Conservation (phyloP, 345 rosid species). For the Ceriops zippeliana region DNA sequence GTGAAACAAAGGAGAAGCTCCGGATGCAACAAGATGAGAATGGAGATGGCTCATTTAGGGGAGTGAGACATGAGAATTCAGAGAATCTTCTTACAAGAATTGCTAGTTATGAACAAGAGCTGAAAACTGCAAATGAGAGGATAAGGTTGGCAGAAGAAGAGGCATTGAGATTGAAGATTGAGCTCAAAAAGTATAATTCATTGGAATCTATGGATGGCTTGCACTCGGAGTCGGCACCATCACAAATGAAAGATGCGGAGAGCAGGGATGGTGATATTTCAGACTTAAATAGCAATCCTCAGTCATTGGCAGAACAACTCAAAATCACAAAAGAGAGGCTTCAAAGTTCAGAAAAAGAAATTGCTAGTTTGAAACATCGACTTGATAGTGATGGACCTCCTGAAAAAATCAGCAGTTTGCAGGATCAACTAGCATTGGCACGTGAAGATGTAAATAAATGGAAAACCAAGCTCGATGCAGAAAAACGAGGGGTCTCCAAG, state of each 20-base stretch:
- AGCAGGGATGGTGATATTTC: slow-evolving; percentile 27
- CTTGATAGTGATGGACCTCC: slow-evolving; percentile 8
- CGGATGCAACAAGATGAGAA: slow-evolving; percentile 27
- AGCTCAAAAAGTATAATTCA: slow-evolving; percentile 35
- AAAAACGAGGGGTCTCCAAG: slow-evolving; percentile 40
- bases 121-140: slow-evolving; percentile 40
- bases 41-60: slow-evolving; percentile 25
- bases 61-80: slow-evolving; percentile 29
- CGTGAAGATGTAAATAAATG: slow-evolving; percentile 20
- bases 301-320: slow-evolving; percentile 50
- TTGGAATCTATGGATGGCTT: slow-evolving; percentile 2
- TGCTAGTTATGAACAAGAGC: slow-evolving; percentile 41
- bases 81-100: slow-evolving; percentile 36
- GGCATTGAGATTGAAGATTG: slow-evolving; percentile 41
- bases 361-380: slow-evolving; percentile 33
- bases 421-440: slow-evolving; percentile 29
- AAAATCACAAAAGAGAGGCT: slow-evolving; percentile 51
- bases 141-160: slow-evolving; percentile 59
- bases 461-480: slow-evolving; percentile 31
- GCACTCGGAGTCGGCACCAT: neutral
- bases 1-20: slow-evolving; percentile 26
- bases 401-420: slow-evolving; percentile 18
- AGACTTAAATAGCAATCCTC: slow-evolving; percentile 22
- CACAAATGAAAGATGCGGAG: slow-evolving; percentile 21
- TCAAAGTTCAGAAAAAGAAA: slow-evolving; percentile 51